Evolutionary conservation across 176 grass and related monocot genomes (phyloP), one percentile per base, ranked within the genome.

Genomic region (Cenchrus fungigraminus): DNA sequence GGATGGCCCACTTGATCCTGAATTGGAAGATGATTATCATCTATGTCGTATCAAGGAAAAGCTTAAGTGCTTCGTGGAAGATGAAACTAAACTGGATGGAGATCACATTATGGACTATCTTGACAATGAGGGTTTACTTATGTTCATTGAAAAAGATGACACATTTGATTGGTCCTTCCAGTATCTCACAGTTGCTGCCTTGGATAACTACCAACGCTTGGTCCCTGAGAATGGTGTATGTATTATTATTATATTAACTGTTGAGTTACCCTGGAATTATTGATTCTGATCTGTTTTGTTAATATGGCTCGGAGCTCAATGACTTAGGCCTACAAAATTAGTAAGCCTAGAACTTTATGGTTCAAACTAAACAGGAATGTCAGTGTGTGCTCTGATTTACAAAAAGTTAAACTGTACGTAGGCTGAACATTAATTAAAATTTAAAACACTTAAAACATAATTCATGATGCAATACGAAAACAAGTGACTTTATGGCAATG

Each of bases 141-240:
- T 0, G 8, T 1, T 57, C 8, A 13, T 76, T 76, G 68, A 71
- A 1, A 13, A 59, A 2, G 16, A 75, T 12, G 40, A 20, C 51
- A 58, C 0, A n/a, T 15, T 85, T 68, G 83, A n/a, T 77, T 85
- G 83, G 62, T 46, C 16, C 52, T 85, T 77, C 22, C 15, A 58
- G 9, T 71, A 22, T 37, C 0, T 3, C 6, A 12, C 1, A 4
- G 51, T 54, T 19, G n/a, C 73, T 12, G 10, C 9, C 9, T 19
- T 77, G 37, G 40, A 20, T n/a, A 63, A 85, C 83, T 85, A 77
- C 16, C 63, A 77, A 77, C 63, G 73, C 0, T 25, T 77, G 6
- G 73, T 85, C 40, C 83, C 52, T 14, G 6, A 20, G 58, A 57
- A 83, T 40, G 12, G 8, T 6, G 69, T 73, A 59, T 3, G 55